Conservation (phyloP, 176 grass and related monocot genomes). For the Guadua angustifolia region DNA sequence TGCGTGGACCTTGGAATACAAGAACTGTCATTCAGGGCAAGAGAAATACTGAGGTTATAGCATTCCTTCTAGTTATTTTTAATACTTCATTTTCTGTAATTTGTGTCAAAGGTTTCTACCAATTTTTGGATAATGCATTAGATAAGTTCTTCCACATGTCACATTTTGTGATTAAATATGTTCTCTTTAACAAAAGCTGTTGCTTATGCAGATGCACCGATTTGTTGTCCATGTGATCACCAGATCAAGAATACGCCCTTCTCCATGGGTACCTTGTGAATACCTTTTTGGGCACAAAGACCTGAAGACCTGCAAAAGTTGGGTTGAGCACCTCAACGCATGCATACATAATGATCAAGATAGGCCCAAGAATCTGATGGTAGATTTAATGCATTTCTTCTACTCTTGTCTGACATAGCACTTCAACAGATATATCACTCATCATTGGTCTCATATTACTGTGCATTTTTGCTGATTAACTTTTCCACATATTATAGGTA, state of each 20-base stretch:
- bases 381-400: slow-evolving; percentile 43
- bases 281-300: slow-evolving; percentile 84
- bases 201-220: slow-evolving; percentile 74
- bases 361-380: slow-evolving; percentile 86
- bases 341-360: slow-evolving; percentile 51
- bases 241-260: slow-evolving; percentile 54
- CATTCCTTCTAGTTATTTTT: slow-evolving; percentile 43
- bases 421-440: not conserved
- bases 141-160: not conserved
- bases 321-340: slow-evolving; percentile 57
- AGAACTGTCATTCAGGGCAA: slow-evolving; percentile 48
- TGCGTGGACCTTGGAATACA: slow-evolving; percentile 58
- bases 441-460: slow-evolving; percentile 6
- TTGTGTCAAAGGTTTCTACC: not conserved
- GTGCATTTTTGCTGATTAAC: slow-evolving; percentile 14
- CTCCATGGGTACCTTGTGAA: slow-evolving; percentile 69
- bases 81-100: slow-evolving; percentile 41
- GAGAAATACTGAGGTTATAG: slow-evolving; percentile 65
- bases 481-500: slow-evolving; percentile 56
- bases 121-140: slow-evolving; percentile 4
- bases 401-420: not conserved
- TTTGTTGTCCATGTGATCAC: slow-evolving; percentile 66
- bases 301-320: slow-evolving; percentile 63
- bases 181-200: slow-evolving; percentile 22
- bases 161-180: not conserved